Base-by-base conservation (phyloP, 192 early-diverging fungal genomes). In the Dissophora globulifera region DNA sequence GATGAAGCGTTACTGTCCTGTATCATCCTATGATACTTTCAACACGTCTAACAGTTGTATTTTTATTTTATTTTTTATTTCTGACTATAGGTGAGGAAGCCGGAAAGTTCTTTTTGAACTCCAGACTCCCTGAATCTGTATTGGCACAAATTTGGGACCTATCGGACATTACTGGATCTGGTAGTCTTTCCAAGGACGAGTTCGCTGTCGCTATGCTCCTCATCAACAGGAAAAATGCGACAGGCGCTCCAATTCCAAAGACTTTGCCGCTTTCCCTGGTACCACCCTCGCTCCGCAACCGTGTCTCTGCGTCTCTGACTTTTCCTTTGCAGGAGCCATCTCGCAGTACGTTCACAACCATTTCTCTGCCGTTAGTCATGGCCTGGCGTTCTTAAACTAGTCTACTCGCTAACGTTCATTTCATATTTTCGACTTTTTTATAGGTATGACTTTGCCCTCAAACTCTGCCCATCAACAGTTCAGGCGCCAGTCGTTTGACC, bases 81-180 rank as follows among this genome's bases (percentile, higher is more conserved):
- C 48, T 19, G 12, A 30, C 26, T 56, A 31, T 82, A 67, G 93
- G 92, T 30, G 88, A 91, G 38, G 91, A 92, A 10, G 87, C 89
- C 12, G 89, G 89, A 22, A 81, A 81, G 25, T 93, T 96, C 58
- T 94, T 96, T 68, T 68, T 93, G 55, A 91, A 92, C 62, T 93
- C 93, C 4, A 86, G 89, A 49, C 79, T 96, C 42, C 82, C 90
- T 0, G 85, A 88, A 29, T 52, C 80, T 1, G 83, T 78, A 1
- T 74, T 96, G 49, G 93, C 93, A 19, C 83, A 88, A 49, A 90
- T 96, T 48, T 96, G 94, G 90, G 90, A 93, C 43, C 81, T 95
- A 50, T 82, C 90, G 0, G 90, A 92, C 62, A 87, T 83, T 31
- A 81, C 78, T 17, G 84, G 85, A 61, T 79, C 80, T 46, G 91